phyloP scores from a whole-genome alignment of 495 filamentous ascomycete species.

The Lepidopterella palustris region DNA sequence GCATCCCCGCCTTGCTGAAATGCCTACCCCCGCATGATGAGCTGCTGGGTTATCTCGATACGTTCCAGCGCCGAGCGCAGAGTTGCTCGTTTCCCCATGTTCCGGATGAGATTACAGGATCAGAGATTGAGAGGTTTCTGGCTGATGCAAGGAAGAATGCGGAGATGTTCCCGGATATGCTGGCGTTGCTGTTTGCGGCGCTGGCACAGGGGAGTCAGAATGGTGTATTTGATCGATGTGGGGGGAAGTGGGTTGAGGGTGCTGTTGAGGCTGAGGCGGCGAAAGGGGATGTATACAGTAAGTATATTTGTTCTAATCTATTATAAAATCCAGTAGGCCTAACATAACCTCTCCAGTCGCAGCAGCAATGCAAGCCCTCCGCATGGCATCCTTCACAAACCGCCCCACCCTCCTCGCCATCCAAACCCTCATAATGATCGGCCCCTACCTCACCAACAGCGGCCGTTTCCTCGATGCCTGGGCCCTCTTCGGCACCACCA shows the following conservation, averaged over 20 bases:
- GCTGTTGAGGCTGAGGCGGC: conserved; percentile 35
- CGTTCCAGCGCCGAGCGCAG: conserved; percentile 40
- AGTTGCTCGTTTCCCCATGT: conserved; percentile 42
- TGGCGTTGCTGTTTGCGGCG: conserved; percentile 44
- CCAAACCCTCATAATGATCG: conserved; percentile 37
- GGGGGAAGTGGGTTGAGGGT: conserved; percentile 38
- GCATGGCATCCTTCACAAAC: conserved; percentile 38
- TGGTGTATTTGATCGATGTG: conserved; percentile 40
- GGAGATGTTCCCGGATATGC: conserved; percentile 40
- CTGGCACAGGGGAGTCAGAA: conserved; percentile 43
- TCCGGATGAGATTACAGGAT: conserved; percentile 39
- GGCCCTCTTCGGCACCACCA: conserved; percentile 38
- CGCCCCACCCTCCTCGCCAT: conserved; percentile 34
- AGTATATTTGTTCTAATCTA: conserved; percentile 5
- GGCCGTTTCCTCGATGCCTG: conserved; percentile 40
- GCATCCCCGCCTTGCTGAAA: conserved; percentile 29
- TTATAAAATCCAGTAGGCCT: neutral
- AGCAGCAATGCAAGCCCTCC: conserved; percentile 38
- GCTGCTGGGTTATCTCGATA: conserved; percentile 37
- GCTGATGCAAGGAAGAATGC: conserved; percentile 39
- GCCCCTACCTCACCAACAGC: conserved; percentile 38
- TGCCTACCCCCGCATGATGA: conserved; percentile 35
- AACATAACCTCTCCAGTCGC: conserved; percentile 26
- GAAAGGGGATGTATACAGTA: conserved; percentile 41
- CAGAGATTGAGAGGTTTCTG: conserved; percentile 41